phyloP scores from a whole-genome alignment of 352 stramenopile genomes.

The Pythium utonaiense region DNA sequence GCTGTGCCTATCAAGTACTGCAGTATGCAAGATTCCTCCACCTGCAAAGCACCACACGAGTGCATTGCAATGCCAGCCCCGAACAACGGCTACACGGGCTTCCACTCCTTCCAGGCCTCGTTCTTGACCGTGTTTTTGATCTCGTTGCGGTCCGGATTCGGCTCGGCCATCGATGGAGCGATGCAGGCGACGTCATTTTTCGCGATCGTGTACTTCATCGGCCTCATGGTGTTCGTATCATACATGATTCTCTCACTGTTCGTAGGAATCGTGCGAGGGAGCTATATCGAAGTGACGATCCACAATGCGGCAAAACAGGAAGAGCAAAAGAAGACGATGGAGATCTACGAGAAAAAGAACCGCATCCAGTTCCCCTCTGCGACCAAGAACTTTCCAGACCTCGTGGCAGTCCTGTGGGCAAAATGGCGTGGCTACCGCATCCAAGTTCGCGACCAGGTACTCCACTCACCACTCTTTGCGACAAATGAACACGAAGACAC shows the following conservation, averaged over 20 bases:
- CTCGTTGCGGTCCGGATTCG: slow-evolving; percentile 74
- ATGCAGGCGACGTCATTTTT: slow-evolving; percentile 72
- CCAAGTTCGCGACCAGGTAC: slow-evolving; percentile 26
- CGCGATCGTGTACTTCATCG: slow-evolving; percentile 78
- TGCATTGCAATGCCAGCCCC: slow-evolving; percentile 58
- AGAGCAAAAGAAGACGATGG: slow-evolving; percentile 25
- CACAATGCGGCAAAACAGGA: slow-evolving; percentile 30
- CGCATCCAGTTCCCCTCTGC: slow-evolving; percentile 51
- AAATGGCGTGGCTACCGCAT: slow-evolving; percentile 38
- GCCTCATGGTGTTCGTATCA: slow-evolving; percentile 75
- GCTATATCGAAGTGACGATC: slow-evolving; percentile 68
- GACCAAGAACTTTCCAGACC: slow-evolving; percentile 58
- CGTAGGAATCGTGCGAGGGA: slow-evolving; percentile 77
- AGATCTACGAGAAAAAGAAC: slow-evolving; percentile 46
- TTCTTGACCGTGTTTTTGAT: slow-evolving; percentile 82
- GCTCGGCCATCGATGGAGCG: slow-evolving; percentile 63
- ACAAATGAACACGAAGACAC: slow-evolving; percentile 45
- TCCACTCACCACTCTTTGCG: slow-evolving; percentile 54
- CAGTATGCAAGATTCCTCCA: slow-evolving; percentile 29
- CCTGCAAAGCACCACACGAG: slow-evolving; percentile 33
- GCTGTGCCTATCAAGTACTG: slow-evolving; percentile 60
- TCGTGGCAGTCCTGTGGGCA: slow-evolving; percentile 38
- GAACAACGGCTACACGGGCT: slow-evolving; percentile 74
- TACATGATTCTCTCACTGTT: slow-evolving; percentile 86
- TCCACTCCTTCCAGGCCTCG: slow-evolving; percentile 80